Evolutionary conservation across 768 basidiomycete species (phyloP), one percentile per base, ranked within the genome.

Genomic region (Fomitopsis pulvina): DNA sequence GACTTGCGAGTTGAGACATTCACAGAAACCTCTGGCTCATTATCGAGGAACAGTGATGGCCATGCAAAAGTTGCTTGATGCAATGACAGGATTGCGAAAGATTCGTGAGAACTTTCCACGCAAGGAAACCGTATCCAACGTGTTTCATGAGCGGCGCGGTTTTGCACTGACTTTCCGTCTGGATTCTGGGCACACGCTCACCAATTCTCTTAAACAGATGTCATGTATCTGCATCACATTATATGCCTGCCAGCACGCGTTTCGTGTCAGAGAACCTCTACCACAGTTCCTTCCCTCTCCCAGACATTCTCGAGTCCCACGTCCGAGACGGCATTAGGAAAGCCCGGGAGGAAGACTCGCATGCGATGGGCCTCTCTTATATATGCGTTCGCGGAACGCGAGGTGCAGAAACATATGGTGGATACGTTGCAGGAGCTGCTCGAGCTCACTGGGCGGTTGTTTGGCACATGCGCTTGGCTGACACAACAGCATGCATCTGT

Each of bases 251-350:
- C 75, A 77, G 52, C 71, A 76, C 27, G 74, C 71, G 2, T 77
- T 77, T 59, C 61, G 68, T 3, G 69, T 69, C 4, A 68, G 71
- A 25, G 72, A 74, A 50, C 70, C 73, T 11, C 63, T 78, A 16
- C 76, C 76, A 0, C 76, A 77, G 49, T 77, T 75, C 51, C 64
- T 78, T 7, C 77, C 76, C 2, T 77, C 73, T 3, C 60, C 70
- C 5, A 63, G 71, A 8, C 64, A 68, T 52, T 73, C 66, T 78
- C 2, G 65, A 68, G 45, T 53, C 48, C 4, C 60, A 63, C 29
- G 63, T 75, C 21, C 64, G 69, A 26, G 60, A 65, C 10, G 65
- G 63, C 21, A 64, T 76, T 26, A 56, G 51, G 21, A 25, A 45
- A 14, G 61, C 63, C 12, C 57, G 58, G 8, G 55, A 61, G 40